Evolutionary conservation across 805 yeast genomes (phyloP).

Genomic region (Pichia rugopelliculosa): DNA sequence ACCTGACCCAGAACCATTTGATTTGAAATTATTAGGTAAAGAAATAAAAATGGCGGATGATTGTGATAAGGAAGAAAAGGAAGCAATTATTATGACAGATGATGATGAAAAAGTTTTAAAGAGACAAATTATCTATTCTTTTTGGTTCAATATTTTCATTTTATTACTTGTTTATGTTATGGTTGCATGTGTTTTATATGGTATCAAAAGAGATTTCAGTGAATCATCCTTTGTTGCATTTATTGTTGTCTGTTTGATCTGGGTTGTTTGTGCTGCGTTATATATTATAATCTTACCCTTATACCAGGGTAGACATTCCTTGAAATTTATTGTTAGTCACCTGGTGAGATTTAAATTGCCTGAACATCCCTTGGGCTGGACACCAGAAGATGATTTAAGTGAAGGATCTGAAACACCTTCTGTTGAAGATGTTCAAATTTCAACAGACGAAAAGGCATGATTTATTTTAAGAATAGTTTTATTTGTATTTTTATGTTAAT

Average conservation of each 20-base stretch:
- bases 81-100: slow-evolving; percentile 20
- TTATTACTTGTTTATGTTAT: slow-evolving; percentile 27
- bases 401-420: not conserved
- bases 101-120: slow-evolving; percentile 21
- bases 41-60: slow-evolving; percentile 30
- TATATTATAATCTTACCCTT: slow-evolving; percentile 32
- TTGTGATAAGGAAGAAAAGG: slow-evolving; percentile 27
- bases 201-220: slow-evolving; percentile 30
- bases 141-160: slow-evolving; percentile 31
- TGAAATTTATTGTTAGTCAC: slow-evolving; percentile 7
- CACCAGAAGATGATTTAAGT: not conserved
- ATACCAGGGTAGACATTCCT: slow-evolving; percentile 28
- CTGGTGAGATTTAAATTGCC: slow-evolving; percentile 5
- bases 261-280: slow-evolving; percentile 29
- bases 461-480: too few species aligned
- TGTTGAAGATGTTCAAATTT: not conserved
- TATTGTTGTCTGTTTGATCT: slow-evolving; percentile 31
- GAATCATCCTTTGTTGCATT: slow-evolving; percentile 31
- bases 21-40: slow-evolving; percentile 15
- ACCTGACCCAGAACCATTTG: slow-evolving; percentile 28
- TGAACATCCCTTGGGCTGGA: not conserved
- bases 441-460: not conserved
- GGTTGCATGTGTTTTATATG: slow-evolving; percentile 29
- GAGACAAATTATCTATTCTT: slow-evolving; percentile 34
- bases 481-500: too few species aligned